phyloP scores from a whole-genome alignment of 306 rosid genomes.

The Gastrolobium villosum region DNA sequence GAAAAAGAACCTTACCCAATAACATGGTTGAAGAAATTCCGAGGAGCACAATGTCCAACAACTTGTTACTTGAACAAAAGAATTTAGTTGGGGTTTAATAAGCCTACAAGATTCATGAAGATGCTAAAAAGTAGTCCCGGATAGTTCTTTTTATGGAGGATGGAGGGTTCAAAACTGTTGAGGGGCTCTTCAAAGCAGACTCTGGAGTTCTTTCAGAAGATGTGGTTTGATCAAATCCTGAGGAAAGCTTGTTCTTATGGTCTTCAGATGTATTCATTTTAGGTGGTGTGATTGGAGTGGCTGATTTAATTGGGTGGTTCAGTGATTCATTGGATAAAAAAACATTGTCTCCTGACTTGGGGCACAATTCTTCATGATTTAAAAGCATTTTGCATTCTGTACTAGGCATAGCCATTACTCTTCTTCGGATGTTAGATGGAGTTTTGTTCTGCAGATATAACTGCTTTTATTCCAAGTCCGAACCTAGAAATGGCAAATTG shows the following conservation, averaged over 20 bases:
- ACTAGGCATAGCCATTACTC: constrained; percentile 84
- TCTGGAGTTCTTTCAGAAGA: constrained; percentile 78
- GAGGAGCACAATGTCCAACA: constrained; percentile 31
- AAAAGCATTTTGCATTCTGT: constrained; percentile 62
- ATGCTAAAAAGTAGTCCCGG: constrained; percentile 77
- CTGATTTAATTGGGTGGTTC: constrained; percentile 33
- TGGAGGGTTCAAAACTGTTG: constrained; percentile 91
- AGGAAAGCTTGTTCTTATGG: constrained; percentile 53
- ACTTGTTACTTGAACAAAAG: constrained; percentile 22
- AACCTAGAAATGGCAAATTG: constrained; percentile 59
- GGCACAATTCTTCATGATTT: constrained; percentile 47
- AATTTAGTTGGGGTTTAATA: constrained; percentile 10
- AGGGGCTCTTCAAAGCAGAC: constrained; percentile 81
- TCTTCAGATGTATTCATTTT: constrained; percentile 64
- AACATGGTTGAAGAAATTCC: constrained; percentile 21
- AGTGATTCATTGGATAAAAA: constrained; percentile 41
- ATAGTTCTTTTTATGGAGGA: constrained; percentile 88
- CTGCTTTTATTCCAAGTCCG: constrained; percentile 73
- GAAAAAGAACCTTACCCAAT: constrained; percentile 50
- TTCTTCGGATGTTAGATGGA: constrained; percentile 70
- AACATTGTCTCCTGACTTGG: constrained; percentile 39
- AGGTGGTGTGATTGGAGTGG: constrained; percentile 58
- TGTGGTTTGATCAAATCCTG: constrained; percentile 49
- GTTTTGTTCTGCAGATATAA: constrained; percentile 47
- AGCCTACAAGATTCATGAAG: constrained; percentile 50